These are phyloP conservation scores for Pezicula carpinea DNA, from an alignment of 2,329 filamentous ascomycete genomes.

Conservation along the genomic window DNA sequence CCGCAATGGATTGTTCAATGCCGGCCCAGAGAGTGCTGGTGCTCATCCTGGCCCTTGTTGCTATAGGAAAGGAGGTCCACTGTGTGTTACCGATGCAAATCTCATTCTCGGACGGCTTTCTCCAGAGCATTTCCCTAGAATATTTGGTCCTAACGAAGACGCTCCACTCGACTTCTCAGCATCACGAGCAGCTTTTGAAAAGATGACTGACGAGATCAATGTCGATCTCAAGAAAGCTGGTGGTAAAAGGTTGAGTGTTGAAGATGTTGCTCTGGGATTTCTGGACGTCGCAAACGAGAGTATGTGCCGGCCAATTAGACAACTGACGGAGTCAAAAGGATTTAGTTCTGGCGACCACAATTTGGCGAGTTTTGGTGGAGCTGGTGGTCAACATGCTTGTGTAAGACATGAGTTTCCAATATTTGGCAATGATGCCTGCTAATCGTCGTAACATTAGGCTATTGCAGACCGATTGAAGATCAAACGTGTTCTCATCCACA, in stretches of 20 bases:
- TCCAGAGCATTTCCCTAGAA: conserved; percentile 88
- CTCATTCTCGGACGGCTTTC: conserved; percentile 76
- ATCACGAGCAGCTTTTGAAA: conserved; percentile 68
- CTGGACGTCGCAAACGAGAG: conserved; percentile 87
- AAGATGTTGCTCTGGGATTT: conserved; percentile 50
- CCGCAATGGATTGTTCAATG: conserved; percentile 66
- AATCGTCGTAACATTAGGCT: background rate
- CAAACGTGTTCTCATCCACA: background rate
- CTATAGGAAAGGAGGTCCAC: conserved; percentile 81
- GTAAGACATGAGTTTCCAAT: conserved; percentile 24
- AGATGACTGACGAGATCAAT: conserved; percentile 74
- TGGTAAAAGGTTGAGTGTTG: conserved; percentile 61
- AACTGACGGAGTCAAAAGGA: conserved; percentile 84
- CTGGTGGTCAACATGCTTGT: conserved; percentile 84
- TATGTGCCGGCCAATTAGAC: conserved; percentile 85
- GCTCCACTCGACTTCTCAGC: conserved; percentile 71
- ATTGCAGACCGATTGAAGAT: background rate
- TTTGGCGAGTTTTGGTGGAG: conserved; percentile 85
- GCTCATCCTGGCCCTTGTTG: conserved; percentile 87
- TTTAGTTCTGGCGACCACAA: conserved; percentile 83
- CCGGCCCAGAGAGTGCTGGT: conserved; percentile 58
- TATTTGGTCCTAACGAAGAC: conserved; percentile 85
- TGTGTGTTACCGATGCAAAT: conserved; percentile 90
- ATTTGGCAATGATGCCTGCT: too few relatives aligned
- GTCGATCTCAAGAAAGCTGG: conserved; percentile 47